Conservation (phyloP, 495 filamentous ascomycete species). For the Jackrogersella minutella region DNA sequence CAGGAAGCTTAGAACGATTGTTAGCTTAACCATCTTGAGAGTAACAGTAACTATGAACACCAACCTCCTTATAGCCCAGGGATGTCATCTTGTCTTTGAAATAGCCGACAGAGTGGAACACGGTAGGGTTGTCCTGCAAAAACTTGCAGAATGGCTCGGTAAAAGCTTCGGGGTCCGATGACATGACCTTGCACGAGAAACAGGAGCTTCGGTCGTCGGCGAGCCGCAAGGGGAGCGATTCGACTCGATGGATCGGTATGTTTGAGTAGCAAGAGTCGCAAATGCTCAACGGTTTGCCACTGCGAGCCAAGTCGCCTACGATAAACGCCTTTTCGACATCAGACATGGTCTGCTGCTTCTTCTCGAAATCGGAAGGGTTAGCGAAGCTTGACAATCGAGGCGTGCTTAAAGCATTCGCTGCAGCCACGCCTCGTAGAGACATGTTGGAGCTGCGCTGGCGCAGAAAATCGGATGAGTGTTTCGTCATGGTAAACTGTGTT, state of each 20-base stretch:
- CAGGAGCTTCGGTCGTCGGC: conserved; percentile 25
- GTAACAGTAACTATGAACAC: conserved; percentile 19
- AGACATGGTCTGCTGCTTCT: conserved; percentile 24
- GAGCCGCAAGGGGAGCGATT: conserved; percentile 16
- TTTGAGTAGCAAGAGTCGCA: conserved; percentile 34
- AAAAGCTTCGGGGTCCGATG: conserved; percentile 66
- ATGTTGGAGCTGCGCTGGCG: conserved; percentile 51
- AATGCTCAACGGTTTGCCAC: conserved; percentile 23
- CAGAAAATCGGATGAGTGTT: conserved; percentile 53
- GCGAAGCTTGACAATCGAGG: conserved; percentile 43
- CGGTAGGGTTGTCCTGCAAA: conserved; percentile 87
- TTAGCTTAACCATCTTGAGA: conserved; percentile 18
- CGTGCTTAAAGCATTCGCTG: conserved; percentile 14
- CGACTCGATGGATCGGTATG: conserved; percentile 28
- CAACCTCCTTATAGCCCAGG: conserved; percentile 72
- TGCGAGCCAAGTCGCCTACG: conserved; percentile 38
- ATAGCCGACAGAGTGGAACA: conserved; percentile 85
- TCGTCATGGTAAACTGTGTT: conserved; percentile 45
- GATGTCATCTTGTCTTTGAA: conserved; percentile 75
- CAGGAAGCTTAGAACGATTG: conserved; percentile 64
- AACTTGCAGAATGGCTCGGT: conserved; percentile 88
- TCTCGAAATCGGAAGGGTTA: conserved; percentile 44
- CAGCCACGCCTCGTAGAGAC: conserved; percentile 46
- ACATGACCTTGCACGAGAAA: conserved; percentile 43
- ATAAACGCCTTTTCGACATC: conserved; percentile 38